These are phyloP conservation scores for Wickerhamomyces rabaulensis DNA, from an alignment of 805 yeast genomes.

Conservation along the genomic window DNA sequence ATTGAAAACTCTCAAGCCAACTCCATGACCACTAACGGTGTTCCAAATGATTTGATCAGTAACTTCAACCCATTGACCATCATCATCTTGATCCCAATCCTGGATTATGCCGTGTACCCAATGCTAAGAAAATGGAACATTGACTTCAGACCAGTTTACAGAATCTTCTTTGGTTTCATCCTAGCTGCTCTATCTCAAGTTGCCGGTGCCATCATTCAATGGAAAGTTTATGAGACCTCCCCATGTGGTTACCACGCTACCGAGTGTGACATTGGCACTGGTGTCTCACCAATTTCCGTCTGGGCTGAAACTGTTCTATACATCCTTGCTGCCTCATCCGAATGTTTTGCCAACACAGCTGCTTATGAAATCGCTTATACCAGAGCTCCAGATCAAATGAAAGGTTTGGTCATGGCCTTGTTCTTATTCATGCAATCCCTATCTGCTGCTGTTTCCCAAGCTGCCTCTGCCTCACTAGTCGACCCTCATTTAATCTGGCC, in stretches of 20 bases:
- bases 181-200: slow-evolving; percentile 38
- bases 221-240: slow-evolving; percentile 59
- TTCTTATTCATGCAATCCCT: slow-evolving; percentile 66
- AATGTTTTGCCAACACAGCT: slow-evolving; percentile 69
- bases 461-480: slow-evolving; percentile 57
- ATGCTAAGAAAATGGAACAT: slow-evolving; percentile 40
- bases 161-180: slow-evolving; percentile 66
- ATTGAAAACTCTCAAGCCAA: slow-evolving; percentile 49
- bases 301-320: too few species aligned
- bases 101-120: slow-evolving; percentile 57
- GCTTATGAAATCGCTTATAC: slow-evolving; percentile 81
- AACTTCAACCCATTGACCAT: slow-evolving; percentile 72
- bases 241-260: slow-evolving; percentile 66
- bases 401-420: slow-evolving; percentile 37
- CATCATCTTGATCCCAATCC: slow-evolving; percentile 71
- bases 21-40: slow-evolving; percentile 65
- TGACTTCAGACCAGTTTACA: slow-evolving; percentile 63
- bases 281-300: slow-evolving; percentile 43
- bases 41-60: slow-evolving; percentile 77
- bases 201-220: slow-evolving; percentile 58
- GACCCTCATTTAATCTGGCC: slow-evolving; percentile 73
- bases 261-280: slow-evolving; percentile 34
- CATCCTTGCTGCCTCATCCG: slow-evolving; percentile 71
- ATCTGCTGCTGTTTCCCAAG: slow-evolving; percentile 72
- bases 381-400: slow-evolving; percentile 60